Evolutionary conservation across 768 basidiomycete genomes (phyloP), one percentile per base, ranked within the genome.

Genomic region (Hebeloma cylindrosporum): DNA sequence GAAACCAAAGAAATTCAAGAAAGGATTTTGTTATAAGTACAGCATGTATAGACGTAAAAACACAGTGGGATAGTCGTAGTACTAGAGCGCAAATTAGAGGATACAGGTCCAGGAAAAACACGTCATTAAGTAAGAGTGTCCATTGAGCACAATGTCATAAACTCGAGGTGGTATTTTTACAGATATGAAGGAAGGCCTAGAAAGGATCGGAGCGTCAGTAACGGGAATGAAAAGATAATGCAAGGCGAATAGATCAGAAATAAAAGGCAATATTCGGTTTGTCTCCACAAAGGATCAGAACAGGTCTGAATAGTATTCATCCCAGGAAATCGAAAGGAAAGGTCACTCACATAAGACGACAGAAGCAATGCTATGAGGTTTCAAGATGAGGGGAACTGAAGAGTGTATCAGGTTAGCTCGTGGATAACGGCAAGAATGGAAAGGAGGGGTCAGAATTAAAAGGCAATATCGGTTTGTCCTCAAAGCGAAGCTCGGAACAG

Each of bases 401-500:
- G n/a, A n/a, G n/a, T n/a, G n/a, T n/a, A n/a, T n/a, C n/a, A n/a
- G n/a, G n/a, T n/a, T n/a, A n/a, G n/a, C n/a, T 23, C 26, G 39
- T 26, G 20, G 26, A 41, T 43, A 35, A 32, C 37, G 36, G 27
- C 30, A 43, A n/a, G 40, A 35, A 53, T 39, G 43, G 33, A 41
- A 51, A 58, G 42, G 47, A 20, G 17, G 16, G 38, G 33, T 74
- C 62, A 71, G 72, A 48, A 67, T 57, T 64, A 72, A 74, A 73
- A 80, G 77, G 83, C 82, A 85, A 85, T 82, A 71, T 74, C 57
- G 51, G 55, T 61, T 73, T 72, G 66, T 82, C 83, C 78, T 70
- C 82, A 79, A 58, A 54, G 59, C 60, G 58, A 58, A 53, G 68
- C 63, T 88, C 82, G 70, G 85, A 80, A 88, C 83, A 87, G 84